A percentile compares a stretch with the other conserved stretches of the same genome.
Conservation (phyloP, 306 rosid species). For the Vigna mungo region DNA sequence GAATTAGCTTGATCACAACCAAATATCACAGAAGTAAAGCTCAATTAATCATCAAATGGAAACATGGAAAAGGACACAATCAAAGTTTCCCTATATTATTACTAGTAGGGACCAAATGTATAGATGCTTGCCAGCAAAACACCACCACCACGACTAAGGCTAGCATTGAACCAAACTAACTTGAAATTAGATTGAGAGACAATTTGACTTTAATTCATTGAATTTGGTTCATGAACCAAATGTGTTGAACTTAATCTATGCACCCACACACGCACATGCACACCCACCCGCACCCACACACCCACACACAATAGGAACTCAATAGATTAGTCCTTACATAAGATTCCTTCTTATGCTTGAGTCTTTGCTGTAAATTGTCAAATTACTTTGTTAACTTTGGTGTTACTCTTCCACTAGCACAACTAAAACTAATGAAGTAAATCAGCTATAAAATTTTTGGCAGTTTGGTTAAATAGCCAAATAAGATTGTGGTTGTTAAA, state of each 20-base stretch:
- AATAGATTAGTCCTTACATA: too few relatives aligned
- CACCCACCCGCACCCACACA: too few relatives aligned
- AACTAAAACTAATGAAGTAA: too few relatives aligned
- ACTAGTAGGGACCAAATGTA: not conserved
- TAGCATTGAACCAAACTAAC: too few relatives aligned
- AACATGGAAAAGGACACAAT: not conserved
- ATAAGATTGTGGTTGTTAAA: not conserved
- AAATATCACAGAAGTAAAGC: slow-evolving; percentile 27
- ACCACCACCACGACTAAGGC: not conserved
- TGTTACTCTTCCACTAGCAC: not conserved
- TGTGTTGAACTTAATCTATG: too few relatives aligned
- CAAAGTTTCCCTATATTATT: not conserved
- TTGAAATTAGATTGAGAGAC: too few relatives aligned
- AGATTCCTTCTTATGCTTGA: too few relatives aligned
- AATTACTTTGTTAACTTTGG: not conserved
- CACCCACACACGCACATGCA: too few relatives aligned
- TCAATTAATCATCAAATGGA: not conserved
- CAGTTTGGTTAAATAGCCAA: too few relatives aligned
- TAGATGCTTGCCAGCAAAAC: slow-evolving; percentile 7
- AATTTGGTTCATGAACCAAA: too few relatives aligned
- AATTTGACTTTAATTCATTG: too few relatives aligned
- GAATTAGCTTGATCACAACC: slow-evolving; percentile 24
- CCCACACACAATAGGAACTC: not conserved
- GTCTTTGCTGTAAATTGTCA: not conserved
- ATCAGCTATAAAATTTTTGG: too few relatives aligned